Evolutionary conservation across 2,329 filamentous ascomycete genomes (phyloP), one percentile per base, ranked within the genome.

Genomic region (Amylocarpus encephaloides): DNA sequence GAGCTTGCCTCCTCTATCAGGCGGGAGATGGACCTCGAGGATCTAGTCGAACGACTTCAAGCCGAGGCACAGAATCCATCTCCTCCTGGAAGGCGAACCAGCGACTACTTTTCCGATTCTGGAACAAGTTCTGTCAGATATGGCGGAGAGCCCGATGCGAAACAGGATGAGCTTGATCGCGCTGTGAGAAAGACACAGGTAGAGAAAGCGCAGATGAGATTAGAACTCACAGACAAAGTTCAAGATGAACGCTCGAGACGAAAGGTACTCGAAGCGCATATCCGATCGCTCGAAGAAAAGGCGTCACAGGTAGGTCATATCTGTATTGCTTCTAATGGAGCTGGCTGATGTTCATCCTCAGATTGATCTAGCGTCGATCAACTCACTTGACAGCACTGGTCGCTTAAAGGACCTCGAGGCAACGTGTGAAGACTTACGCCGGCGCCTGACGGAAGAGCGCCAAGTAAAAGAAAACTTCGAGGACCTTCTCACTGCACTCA

Each of bases 21-120:
- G 62, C 82, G 93, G 54, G 93, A 98, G 72, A 92, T 98, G 80
- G 93, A 98, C 61, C 71, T 98, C 30, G 93, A 98, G 68, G 93
- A 98, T 67, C 76, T 97, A 42, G 84, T 97, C 0, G 93, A 98
- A 59, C 78, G 86, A 51, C 72, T 95, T 60, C 91, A 96, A 66
- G 73, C 82, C n/a, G 90, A 96, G 63, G 76, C 77, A 56, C 77
- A 75, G 67, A 76, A 82, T 68, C 63, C 70, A 75, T 67, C 73
- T 59, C 62, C 77, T 26, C 15, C 16, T 10, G 83, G 56, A 56
- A 85, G 86, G 66, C 80, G 92, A 53, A 94, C 88, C 9, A 97
- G 93, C 70, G 93, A 98, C 70, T 97, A 98, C 71, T 98, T 93
- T 67, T 98, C 93, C 2, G 93, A 98, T 67, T 95, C 91, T 5